These are phyloP conservation scores for Kernera saxatilis DNA, from an alignment of 345 rosid species.

Conservation along the genomic window DNA sequence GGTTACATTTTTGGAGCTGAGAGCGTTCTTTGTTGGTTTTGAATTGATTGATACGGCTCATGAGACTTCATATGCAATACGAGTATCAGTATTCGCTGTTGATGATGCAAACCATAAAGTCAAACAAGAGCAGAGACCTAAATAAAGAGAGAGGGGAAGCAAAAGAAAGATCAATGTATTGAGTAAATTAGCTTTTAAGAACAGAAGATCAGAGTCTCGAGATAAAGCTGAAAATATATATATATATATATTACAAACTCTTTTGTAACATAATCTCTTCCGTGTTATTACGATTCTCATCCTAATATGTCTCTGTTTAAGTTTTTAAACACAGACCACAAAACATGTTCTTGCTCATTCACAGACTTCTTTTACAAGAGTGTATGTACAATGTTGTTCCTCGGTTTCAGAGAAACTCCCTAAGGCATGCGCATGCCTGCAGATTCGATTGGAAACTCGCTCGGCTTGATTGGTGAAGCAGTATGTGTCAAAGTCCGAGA, in stretches of 20 bases:
- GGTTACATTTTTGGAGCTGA: neutral
- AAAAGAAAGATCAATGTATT: neutral
- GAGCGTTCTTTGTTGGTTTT: neutral
- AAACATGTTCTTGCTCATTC: conserved; percentile 14
- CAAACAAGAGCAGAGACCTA: neutral
- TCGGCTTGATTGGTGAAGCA: neutral
- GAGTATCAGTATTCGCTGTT: too few relatives aligned
- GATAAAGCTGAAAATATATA: neutral
- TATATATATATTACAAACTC: conserved; percentile 11
- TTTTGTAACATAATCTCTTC: neutral
- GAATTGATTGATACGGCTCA: neutral
- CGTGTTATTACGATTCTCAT: neutral
- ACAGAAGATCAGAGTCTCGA: neutral
- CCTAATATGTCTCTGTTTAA: neutral
- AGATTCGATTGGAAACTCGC: neutral
- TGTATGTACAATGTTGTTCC: conserved; percentile 20
- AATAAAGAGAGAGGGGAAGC: neutral
- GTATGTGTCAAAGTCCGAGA: neutral
- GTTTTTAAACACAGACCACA: conserved; percentile 12
- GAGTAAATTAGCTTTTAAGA: neutral
- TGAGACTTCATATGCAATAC: neutral
- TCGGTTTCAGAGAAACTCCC: conserved; percentile 2
- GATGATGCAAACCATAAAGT: neutral
- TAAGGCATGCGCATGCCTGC: neutral
- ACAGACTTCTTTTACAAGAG: conserved; percentile 6